Evolutionary conservation across 805 yeast species (phyloP).

Genomic region (Yarrowia sp.): DNA sequence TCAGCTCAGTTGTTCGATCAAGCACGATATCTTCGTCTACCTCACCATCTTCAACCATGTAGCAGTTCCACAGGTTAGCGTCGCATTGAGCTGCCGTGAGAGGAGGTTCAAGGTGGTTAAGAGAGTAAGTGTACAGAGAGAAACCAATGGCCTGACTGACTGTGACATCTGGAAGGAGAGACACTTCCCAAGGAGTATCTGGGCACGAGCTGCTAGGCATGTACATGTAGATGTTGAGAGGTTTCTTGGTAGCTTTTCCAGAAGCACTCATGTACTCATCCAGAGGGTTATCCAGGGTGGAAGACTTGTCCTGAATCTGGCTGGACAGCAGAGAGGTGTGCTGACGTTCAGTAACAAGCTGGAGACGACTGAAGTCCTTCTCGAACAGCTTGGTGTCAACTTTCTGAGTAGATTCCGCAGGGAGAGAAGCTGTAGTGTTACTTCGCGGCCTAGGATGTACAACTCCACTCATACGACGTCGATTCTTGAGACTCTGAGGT

Average conservation of each 20-base stretch:
- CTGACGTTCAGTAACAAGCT: not conserved
- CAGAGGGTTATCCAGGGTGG: conserved; percentile 49
- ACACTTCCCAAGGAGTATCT: conserved; percentile 47
- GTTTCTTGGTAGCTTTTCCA: conserved; percentile 49
- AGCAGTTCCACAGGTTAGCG: conserved; percentile 76
- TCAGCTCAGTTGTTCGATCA: conserved; percentile 68
- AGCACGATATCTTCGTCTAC: conserved; percentile 87
- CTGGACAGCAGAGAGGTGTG: conserved; percentile 9
- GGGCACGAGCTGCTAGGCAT: conserved; percentile 49
- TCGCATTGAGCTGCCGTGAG: conserved; percentile 51
- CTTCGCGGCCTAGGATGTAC: conserved; percentile 15
- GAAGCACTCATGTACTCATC: conserved; percentile 51
- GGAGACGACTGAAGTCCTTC: conserved; percentile 23
- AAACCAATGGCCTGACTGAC: conserved; percentile 66
- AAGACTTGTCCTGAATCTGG: conserved; percentile 47
- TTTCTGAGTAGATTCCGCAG: conserved; percentile 22
- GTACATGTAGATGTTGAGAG: conserved; percentile 49
- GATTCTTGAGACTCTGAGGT: conserved; percentile 22
- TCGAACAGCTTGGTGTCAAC: conserved; percentile 23
- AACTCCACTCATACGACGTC: conserved; percentile 7
- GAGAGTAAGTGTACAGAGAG: conserved; percentile 52
- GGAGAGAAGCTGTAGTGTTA: conserved; percentile 38
- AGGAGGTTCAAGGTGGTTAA: conserved; percentile 45
- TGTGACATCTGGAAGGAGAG: conserved; percentile 51
- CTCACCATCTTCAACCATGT: conserved; percentile 92